A percentile compares a stretch with the other conserved stretches of the same genome.
Conservation (phyloP, 2,329 filamentous ascomycete species). For the Endocalyx cinctus region DNA sequence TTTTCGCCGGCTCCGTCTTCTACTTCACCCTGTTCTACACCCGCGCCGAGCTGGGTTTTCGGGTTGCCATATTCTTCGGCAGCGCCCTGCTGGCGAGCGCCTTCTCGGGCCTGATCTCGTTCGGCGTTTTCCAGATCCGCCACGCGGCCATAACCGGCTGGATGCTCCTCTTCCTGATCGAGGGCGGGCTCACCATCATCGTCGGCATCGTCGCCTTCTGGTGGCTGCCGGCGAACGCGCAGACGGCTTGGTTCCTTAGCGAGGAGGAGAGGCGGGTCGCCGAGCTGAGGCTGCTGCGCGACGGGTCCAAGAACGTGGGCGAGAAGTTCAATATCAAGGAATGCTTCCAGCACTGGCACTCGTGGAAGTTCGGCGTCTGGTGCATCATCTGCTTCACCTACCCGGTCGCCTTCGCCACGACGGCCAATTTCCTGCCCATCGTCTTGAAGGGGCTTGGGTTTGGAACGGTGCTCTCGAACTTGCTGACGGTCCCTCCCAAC, state of each 20-base stretch:
- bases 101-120: constrained; percentile 18
- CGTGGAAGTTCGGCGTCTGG: constrained; percentile 35
- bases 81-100: constrained; percentile 18
- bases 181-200: constrained; percentile 15
- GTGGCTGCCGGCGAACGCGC: constrained; percentile 5
- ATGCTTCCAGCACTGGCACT: constrained; percentile 38
- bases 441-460: constrained; percentile 41
- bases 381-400: constrained; percentile 42
- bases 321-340: constrained; percentile 33
- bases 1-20: constrained; percentile 20
- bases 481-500: constrained; percentile 45
- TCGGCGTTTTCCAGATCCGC: constrained; percentile 18
- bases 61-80: constrained; percentile 13
- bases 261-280: constrained; percentile 39
- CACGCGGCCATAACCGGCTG: constrained; percentile 10
- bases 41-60: constrained; percentile 11
- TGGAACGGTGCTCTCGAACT: constrained; percentile 39
- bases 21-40: constrained; percentile 23
- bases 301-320: constrained; percentile 35
- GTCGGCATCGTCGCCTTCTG: constrained; percentile 9
- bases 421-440: constrained; percentile 42
- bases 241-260: constrained; percentile 41
- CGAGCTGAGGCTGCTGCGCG: constrained; percentile 36
- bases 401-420: constrained; percentile 37
- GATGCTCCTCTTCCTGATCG: constrained; percentile 22